Percentiles rank a stretch among this genome's conserved stretches.
Conservation (phyloP, 768 basidiomycete species). For the Boletus coccyginus region DNA sequence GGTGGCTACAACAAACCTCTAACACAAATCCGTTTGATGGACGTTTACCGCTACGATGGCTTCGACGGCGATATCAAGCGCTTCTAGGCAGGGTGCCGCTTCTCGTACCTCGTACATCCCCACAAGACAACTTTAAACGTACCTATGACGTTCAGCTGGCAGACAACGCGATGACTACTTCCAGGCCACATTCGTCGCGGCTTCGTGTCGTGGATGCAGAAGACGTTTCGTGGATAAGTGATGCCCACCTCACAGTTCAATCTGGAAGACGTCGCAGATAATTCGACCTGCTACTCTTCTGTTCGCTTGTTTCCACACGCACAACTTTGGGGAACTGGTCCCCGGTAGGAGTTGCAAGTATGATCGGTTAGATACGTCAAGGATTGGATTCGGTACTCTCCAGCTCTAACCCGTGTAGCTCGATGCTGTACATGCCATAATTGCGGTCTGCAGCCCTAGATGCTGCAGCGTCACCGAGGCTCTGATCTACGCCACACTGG, state of each 20-base stretch:
- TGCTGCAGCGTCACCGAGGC: constrained; percentile 46
- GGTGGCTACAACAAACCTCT: not conserved
- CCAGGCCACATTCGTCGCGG: constrained; percentile 15
- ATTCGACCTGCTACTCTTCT: not conserved
- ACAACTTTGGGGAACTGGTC: not conserved
- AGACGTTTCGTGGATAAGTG: constrained; percentile 37
- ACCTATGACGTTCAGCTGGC: constrained; percentile 34
- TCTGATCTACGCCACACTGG: constrained; percentile 79
- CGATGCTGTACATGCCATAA: constrained; percentile 87
- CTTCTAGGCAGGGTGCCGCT: constrained; percentile 62
- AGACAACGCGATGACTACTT: constrained; percentile 26
- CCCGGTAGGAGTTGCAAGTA: constrained; percentile 7
- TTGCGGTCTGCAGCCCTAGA: constrained; percentile 61
- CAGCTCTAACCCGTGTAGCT: constrained; percentile 79
- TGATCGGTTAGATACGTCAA: constrained; percentile 19
- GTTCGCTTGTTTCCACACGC: not conserved
- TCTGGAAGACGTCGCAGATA: constrained; percentile 2
- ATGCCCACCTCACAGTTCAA: constrained; percentile 1
- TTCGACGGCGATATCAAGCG: constrained; percentile 53
- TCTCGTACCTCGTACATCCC: constrained; percentile 35
- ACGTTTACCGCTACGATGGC: constrained; percentile 26
- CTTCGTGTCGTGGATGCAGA: constrained; percentile 25
- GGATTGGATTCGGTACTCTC: constrained; percentile 40
- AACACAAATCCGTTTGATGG: constrained; percentile 17
- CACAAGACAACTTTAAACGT: constrained; percentile 1